Conservation (phyloP, 495 filamentous ascomycete genomes). For the Darksidea phi region DNA sequence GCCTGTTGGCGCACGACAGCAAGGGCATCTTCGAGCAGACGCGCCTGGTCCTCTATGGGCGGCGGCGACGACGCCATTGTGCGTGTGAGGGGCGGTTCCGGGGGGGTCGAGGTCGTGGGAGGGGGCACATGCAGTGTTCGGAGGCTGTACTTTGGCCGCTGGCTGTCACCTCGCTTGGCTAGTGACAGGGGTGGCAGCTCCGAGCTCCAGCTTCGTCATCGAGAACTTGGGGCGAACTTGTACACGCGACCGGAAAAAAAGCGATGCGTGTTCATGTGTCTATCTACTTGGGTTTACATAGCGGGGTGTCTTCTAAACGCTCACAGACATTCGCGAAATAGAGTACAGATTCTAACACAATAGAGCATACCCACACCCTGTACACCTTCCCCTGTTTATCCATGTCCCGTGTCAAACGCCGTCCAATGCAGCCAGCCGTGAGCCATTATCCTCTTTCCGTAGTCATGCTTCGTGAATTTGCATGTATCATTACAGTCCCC, state of each 20-base stretch:
- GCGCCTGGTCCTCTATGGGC: slow-evolving; percentile 87
- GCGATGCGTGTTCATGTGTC: no score
- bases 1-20: slow-evolving; percentile 95
- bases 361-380: no score
- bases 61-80: slow-evolving; percentile 41
- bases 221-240: no score
- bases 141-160: background rate
- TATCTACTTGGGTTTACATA: no score
- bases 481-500: background rate
- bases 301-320: no score
- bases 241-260: no score
- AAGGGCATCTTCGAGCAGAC: slow-evolving; percentile 94
- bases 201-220: background rate
- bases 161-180: background rate
- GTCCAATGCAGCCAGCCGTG: slow-evolving; percentile 3
- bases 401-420: background rate
- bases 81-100: slow-evolving; percentile 8
- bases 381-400: background rate
- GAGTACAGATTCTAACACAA: no score
- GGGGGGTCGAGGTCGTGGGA: slow-evolving; percentile 14
- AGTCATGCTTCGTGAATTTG: background rate
- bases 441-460: background rate
- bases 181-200: slow-evolving; percentile 4
- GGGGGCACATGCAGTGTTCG: slow-evolving; percentile 8
- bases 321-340: no score